Conservation (phyloP, 1,284 basidiomycete genomes). For the Abortiporus biennis region DNA sequence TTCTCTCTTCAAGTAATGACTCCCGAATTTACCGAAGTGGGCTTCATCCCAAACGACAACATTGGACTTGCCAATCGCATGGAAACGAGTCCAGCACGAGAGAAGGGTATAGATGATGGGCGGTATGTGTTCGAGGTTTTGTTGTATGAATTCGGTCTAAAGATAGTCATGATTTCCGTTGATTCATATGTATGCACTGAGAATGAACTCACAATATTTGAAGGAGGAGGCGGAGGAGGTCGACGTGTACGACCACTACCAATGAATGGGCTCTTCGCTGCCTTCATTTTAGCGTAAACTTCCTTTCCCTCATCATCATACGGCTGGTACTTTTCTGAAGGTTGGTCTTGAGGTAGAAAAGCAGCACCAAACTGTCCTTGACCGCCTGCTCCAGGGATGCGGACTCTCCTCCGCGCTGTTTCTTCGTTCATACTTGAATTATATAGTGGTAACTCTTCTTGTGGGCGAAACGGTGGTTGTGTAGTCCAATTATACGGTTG, state of each 20-base stretch:
- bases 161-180: conserved; percentile 2
- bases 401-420: conserved; percentile 53
- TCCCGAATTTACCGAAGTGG: conserved; percentile 97
- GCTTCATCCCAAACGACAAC: conserved; percentile 98
- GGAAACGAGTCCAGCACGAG: conserved; percentile 91
- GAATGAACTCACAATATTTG: conserved; percentile 51
- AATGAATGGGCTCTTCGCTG: conserved; percentile 39
- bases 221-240: conserved; percentile 59
- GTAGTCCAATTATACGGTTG: neutral
- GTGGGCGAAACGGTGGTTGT: too few species aligned
- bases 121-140: conserved; percentile 80
- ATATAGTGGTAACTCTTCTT: conserved; percentile 61
- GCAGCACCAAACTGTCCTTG: conserved; percentile 27
- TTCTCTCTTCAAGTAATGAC: conserved; percentile 92
- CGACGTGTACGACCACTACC: conserved; percentile 57
- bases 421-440: conserved; percentile 74
- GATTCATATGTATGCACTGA: conserved; percentile 4
- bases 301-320: conserved; percentile 71
- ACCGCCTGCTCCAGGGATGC: conserved; percentile 35
- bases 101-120: conserved; percentile 88
- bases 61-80: conserved; percentile 86
- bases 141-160: conserved; percentile 73
- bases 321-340: conserved; percentile 17
- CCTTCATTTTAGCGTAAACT: conserved; percentile 60
- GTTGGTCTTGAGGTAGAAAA: conserved; percentile 26